These are phyloP conservation scores for Cystobasidium sp. DNA, from an alignment of 1,284 basidiomycete genomes.

Conservation along the genomic window DNA sequence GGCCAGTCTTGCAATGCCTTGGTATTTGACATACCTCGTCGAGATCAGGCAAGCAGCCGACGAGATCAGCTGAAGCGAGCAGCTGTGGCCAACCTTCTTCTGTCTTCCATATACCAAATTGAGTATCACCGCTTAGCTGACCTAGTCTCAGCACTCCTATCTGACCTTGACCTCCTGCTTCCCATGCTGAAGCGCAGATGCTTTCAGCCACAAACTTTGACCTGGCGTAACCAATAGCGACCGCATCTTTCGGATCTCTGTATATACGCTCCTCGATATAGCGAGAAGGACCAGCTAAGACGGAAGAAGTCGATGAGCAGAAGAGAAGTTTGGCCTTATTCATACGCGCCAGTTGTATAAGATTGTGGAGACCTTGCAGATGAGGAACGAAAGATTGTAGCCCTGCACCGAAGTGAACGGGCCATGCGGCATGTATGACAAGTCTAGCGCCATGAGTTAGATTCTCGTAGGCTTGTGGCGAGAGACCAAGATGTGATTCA, in stretches of 20 bases:
- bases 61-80: constrained; percentile 59
- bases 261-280: constrained; percentile 59
- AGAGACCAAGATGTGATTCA: constrained; percentile 55
- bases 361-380: constrained; percentile 26
- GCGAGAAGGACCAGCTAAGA: constrained; percentile 53
- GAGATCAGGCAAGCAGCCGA: constrained; percentile 61
- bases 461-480: background rate
- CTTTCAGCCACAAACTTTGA: constrained; percentile 69
- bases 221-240: constrained; percentile 64
- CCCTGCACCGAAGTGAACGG: constrained; percentile 54
- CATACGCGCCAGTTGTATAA: constrained; percentile 23
- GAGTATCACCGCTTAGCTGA: constrained; percentile 53
- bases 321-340: constrained; percentile 62
- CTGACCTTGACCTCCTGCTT: constrained; percentile 48
- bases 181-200: constrained; percentile 60
- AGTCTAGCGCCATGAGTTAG: constrained; percentile 49
- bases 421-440: constrained; percentile 56
- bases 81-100: constrained; percentile 63
- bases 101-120: constrained; percentile 66
- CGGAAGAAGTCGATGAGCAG: constrained; percentile 64
- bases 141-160: constrained; percentile 60
- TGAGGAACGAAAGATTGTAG: constrained; percentile 39
- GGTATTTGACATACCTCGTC: constrained; percentile 56
- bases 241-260: constrained; percentile 58
- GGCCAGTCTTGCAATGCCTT: background rate